phyloP scores from a whole-genome alignment of 805 yeast genomes.

The Yarrowia phangngaensis region DNA sequence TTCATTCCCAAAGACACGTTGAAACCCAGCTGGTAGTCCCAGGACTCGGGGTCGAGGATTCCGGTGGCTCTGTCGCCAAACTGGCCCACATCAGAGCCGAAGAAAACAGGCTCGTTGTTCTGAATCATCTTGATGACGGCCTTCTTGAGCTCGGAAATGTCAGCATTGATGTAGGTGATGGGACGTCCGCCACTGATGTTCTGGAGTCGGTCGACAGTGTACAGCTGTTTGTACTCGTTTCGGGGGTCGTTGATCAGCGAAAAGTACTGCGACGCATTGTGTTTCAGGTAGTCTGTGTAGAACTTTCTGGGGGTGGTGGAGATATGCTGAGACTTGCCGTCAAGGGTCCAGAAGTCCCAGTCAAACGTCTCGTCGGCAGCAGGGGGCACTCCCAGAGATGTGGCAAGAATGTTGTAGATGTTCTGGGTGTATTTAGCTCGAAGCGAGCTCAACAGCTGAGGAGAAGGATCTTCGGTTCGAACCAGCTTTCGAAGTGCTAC shows the following conservation, averaged over 20 bases:
- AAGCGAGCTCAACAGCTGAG: conserved; percentile 10
- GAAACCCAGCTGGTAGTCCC: conserved; percentile 54
- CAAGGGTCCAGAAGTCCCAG: conserved; percentile 77
- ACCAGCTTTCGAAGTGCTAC: conserved; percentile 55
- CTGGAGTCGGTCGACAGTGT: conserved; percentile 70
- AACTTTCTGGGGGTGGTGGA: conserved; percentile 58
- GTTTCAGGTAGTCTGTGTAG: conserved; percentile 50
- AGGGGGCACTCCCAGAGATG: conserved; percentile 78
- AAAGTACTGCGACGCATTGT: conserved; percentile 39
- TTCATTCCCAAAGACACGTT: conserved; percentile 30
- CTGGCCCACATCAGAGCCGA: conserved; percentile 86
- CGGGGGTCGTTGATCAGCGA: conserved; percentile 82
- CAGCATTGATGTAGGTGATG: conserved; percentile 67
- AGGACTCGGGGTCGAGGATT: conserved; percentile 65
- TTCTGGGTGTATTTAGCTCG: conserved; percentile 49
- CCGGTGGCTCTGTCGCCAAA: conserved; percentile 62
- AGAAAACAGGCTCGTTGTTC: conserved; percentile 74
- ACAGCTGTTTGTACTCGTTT: conserved; percentile 58
- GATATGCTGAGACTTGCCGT: conserved; percentile 50
- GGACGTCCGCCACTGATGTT: conserved; percentile 50
- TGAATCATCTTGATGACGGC: conserved; percentile 66
- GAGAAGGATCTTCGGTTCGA: conserved; percentile 39
- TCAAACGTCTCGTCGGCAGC: conserved; percentile 59
- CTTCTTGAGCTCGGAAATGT: conserved; percentile 54
- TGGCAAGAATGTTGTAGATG: conserved; percentile 60